Evolutionary conservation across 2,329 filamentous ascomycete genomes (phyloP), one percentile per base, ranked within the genome.

Genomic region (Thermoascus crustaceus): DNA sequence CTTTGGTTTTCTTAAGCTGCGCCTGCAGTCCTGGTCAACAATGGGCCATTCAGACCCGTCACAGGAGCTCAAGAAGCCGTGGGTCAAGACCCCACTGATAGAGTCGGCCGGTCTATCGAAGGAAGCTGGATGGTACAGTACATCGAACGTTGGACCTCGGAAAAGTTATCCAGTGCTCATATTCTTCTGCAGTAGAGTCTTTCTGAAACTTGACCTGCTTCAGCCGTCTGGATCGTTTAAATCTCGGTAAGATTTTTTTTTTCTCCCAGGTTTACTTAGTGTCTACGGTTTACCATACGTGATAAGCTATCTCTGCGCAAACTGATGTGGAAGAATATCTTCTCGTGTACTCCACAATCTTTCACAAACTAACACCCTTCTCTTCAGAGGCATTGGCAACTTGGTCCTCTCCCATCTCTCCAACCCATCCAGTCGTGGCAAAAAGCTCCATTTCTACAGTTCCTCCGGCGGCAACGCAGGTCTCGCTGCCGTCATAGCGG

Each of bases 201-300:
- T 82, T 55, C 77, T 91, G 52, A 91, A 91, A 59, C 72, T 89
- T 35, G 85, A 91, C 44, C 80, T 80, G 50, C 73, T 87, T 22
- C 85, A 93, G 54, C 85, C 84, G 2, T 82, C 79, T 3, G 82
- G 82, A 42, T 86, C 82, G 19, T 93, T 91, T 72, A 88, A 91
- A 58, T 85, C 82, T 22, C 73, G 77, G 58, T 59, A 42, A 18
- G 45, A 38, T 21, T 16, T n/a, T 11, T 23, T n/a, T 23, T 21
- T 6, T 7, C 11, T 7, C 11, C n/a, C n/a, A n/a, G n/a, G n/a
- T n/a, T n/a, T n/a, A n/a, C n/a, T n/a, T n/a, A n/a, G n/a, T n/a
- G n/a, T n/a, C n/a, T n/a, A n/a, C n/a, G n/a, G n/a, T n/a, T n/a
- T n/a, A n/a, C n/a, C n/a, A n/a, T n/a, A n/a, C n/a, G n/a, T n/a